phyloP scores from a whole-genome alignment of 495 filamentous ascomycete species.

The Hypoxylon fuscum region DNA sequence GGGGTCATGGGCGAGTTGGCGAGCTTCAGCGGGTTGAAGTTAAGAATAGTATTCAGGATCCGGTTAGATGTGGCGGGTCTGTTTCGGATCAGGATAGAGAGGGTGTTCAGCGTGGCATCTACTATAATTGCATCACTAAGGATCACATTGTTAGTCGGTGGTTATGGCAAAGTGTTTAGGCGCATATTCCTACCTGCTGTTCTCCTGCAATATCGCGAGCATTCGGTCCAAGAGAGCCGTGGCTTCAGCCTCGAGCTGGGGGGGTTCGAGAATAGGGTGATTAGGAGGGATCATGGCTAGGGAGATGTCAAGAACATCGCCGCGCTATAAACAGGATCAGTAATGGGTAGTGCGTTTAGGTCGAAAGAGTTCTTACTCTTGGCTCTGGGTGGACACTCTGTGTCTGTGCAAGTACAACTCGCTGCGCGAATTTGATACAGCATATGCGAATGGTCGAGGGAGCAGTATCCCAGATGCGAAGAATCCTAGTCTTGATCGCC shows the following conservation, averaged over 20 bases:
- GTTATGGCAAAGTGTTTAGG: slow-evolving; percentile 1
- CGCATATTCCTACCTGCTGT: slow-evolving; percentile 68
- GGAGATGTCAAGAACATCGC: slow-evolving; percentile 87
- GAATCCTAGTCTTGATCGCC: slow-evolving; percentile 86
- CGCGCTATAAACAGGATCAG: slow-evolving; percentile 64
- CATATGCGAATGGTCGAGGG: slow-evolving; percentile 80
- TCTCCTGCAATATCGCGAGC: slow-evolving; percentile 85
- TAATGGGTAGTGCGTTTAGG: slow-evolving; percentile 10
- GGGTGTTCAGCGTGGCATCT: slow-evolving; percentile 89
- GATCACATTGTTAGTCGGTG: slow-evolving; percentile 11
- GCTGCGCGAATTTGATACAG: slow-evolving; percentile 96
- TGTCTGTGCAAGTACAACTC: slow-evolving; percentile 91
- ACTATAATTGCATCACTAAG: slow-evolving; percentile 86
- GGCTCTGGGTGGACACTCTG: slow-evolving; percentile 83
- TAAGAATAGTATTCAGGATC: slow-evolving; percentile 84
- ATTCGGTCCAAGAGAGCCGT: slow-evolving; percentile 89
- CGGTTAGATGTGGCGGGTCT: slow-evolving; percentile 83
- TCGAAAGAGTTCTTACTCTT: slow-evolving; percentile 66
- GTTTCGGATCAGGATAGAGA: slow-evolving; percentile 80
- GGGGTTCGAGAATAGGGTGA: slow-evolving; percentile 78
- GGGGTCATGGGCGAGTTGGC: slow-evolving; percentile 79
- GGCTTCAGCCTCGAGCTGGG: slow-evolving; percentile 88
- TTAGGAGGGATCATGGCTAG: slow-evolving; percentile 83
- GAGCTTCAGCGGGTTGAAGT: slow-evolving; percentile 87
- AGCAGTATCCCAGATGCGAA: slow-evolving; percentile 87